Evolutionary conservation across 257 asterid genomes (phyloP).

Genomic region (Lycium barbarum): DNA sequence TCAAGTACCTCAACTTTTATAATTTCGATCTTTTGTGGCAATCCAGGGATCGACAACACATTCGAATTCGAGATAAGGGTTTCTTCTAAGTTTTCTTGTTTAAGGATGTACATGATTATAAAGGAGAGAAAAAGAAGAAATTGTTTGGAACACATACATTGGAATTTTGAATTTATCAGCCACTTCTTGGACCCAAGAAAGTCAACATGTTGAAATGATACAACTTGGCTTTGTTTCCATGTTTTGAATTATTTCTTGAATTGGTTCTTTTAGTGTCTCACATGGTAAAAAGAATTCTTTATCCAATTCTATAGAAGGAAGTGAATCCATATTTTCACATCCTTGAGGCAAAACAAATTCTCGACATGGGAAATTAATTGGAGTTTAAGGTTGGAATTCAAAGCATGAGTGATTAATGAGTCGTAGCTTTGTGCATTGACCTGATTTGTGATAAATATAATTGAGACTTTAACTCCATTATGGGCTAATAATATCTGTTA

Average conservation of each 20-base stretch:
- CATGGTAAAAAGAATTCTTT: slow-evolving; percentile 47
- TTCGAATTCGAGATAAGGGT: slow-evolving; percentile 32
- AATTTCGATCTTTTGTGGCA: slow-evolving; percentile 47
- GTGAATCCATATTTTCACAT: slow-evolving; percentile 63
- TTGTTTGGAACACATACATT: slow-evolving; percentile 57
- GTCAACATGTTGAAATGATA: slow-evolving; percentile 55
- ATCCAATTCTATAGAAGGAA: slow-evolving; percentile 41
- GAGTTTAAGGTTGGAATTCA: slow-evolving; percentile 38
- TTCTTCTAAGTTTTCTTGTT: slow-evolving; percentile 4
- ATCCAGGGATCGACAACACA: slow-evolving; percentile 41
- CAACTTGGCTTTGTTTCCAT: slow-evolving; percentile 56
- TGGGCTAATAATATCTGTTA: slow-evolving; percentile 54
- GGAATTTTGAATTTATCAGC: slow-evolving; percentile 50
- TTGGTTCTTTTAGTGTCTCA: slow-evolving; percentile 40
- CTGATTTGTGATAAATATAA: slow-evolving; percentile 57
- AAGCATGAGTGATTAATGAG: slow-evolving; percentile 32
- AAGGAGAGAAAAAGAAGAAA: slow-evolving; percentile 57
- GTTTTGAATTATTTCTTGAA: slow-evolving; percentile 39
- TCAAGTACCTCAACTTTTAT: slow-evolving; percentile 46
- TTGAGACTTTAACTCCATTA: slow-evolving; percentile 48
- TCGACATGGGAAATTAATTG: slow-evolving; percentile 53
- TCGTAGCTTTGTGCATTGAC: slow-evolving; percentile 47
- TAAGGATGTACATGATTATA: slow-evolving; percentile 39
- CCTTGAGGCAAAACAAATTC: slow-evolving; percentile 64
- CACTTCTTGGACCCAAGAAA: slow-evolving; percentile 53